phyloP scores from a whole-genome alignment of 306 rosid species.

The Corylus avellana region DNA sequence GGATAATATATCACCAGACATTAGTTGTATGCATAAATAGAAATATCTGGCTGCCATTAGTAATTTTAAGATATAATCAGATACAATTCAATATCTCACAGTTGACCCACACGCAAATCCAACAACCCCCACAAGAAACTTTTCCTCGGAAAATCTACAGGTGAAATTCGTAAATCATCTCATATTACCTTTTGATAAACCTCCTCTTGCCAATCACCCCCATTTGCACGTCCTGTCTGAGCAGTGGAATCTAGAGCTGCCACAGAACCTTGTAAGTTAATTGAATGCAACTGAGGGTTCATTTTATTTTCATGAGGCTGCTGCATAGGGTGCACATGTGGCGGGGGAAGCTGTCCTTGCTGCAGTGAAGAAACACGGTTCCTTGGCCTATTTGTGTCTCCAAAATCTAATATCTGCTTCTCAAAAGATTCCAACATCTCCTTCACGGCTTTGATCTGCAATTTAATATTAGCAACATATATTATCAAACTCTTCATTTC shows the following conservation, averaged over 20 bases:
- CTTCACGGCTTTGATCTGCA: conserved; percentile 72
- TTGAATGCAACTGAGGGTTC: not conserved
- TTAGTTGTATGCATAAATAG: not conserved
- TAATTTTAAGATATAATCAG: not conserved
- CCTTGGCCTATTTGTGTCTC: conserved; percentile 49
- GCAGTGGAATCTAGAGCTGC: conserved; percentile 24
- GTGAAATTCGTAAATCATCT: not conserved
- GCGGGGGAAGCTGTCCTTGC: conserved; percentile 66
- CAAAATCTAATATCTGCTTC: conserved; percentile 50
- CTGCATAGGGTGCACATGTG: conserved; percentile 47
- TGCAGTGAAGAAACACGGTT: conserved; percentile 50
- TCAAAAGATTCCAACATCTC: conserved; percentile 57
- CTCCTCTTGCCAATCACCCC: too few species aligned
- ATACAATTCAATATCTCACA: not conserved
- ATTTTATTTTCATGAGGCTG: conserved; percentile 75
- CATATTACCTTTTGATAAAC: conserved; percentile 39
- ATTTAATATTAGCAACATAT: conserved; percentile 23
- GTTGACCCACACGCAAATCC: not conserved
- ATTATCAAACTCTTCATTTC: conserved; percentile 9
- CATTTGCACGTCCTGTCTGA: too few species aligned
- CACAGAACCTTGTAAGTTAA: conserved; percentile 60
- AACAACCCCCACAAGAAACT: not conserved
- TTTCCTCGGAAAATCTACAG: not conserved
- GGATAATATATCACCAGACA: not conserved
- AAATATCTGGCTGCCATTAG: not conserved